Percentiles rank a stretch among this genome's conserved stretches.
Conservation (phyloP, 768 basidiomycete genomes). For the Leccinum disarticulatum region DNA sequence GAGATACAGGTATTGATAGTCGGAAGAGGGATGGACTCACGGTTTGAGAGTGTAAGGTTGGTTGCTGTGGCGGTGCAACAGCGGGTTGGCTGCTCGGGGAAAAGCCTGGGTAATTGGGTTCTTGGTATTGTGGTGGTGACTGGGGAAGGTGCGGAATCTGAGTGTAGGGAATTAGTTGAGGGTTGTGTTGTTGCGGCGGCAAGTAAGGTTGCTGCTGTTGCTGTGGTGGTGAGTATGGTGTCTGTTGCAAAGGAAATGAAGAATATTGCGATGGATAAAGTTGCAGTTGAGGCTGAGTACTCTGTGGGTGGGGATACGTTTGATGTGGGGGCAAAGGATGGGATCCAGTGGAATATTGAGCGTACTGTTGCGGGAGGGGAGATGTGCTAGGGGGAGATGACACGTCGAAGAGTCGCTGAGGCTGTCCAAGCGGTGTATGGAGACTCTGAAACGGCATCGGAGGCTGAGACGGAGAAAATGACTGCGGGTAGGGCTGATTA, state of each 20-base stretch:
- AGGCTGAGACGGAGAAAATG: constrained; percentile 11
- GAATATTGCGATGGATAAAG: not conserved
- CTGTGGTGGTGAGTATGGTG: constrained; percentile 7
- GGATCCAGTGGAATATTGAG: constrained; percentile 12
- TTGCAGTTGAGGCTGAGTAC: constrained; percentile 15
- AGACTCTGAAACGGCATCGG: constrained; percentile 13
- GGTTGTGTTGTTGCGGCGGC: constrained; percentile 13
- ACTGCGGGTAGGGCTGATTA: constrained; percentile 4
- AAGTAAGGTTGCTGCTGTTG: constrained; percentile 18
- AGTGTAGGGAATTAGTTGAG: constrained; percentile 17
- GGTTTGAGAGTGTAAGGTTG: constrained; percentile 4
- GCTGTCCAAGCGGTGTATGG: constrained; percentile 6
- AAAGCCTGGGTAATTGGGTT: constrained; percentile 7
- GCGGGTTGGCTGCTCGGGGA: constrained; percentile 10
- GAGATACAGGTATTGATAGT: not conserved
- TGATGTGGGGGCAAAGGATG: constrained; percentile 15
- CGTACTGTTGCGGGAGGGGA: constrained; percentile 16
- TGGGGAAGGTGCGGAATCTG: constrained; percentile 15
- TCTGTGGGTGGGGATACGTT: constrained; percentile 10
- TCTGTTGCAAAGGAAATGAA: constrained; percentile 6
- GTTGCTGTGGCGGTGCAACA: constrained; percentile 3
- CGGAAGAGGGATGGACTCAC: constrained; percentile 7
- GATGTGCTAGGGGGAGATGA: not conserved
- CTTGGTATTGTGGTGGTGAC: constrained; percentile 18
- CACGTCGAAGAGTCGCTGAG: constrained; percentile 15